Evolutionary conservation across 306 rosid species (phyloP).

Genomic region (Sphenostylis stenocarpa): DNA sequence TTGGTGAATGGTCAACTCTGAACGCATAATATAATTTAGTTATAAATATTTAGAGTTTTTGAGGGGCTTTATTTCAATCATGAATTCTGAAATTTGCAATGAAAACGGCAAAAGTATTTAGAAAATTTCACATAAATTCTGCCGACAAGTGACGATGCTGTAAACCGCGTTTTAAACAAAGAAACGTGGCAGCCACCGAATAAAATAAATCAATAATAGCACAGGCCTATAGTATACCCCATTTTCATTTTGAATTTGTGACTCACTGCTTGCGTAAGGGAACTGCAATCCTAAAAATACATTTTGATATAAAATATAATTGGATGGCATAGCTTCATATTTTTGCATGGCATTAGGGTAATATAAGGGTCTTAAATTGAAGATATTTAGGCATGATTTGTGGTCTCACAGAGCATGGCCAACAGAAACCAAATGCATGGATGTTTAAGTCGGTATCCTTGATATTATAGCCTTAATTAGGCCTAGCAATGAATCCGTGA

Average conservation of each 20-base stretch:
- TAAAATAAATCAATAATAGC: not conserved
- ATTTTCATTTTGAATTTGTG: no score
- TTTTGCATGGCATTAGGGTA: no score
- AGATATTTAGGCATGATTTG: slow-evolving; percentile 8
- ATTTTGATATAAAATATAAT: no score
- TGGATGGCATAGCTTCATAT: no score
- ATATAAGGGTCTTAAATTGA: no score
- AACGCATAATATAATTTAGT: no score
- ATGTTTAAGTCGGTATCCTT: not conserved
- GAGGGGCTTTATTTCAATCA: not conserved
- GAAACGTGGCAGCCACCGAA: not conserved
- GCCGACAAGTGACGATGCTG: slow-evolving; percentile 6
- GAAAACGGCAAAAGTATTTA: not conserved
- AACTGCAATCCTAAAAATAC: no score
- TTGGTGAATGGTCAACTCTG: no score
- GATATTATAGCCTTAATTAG: slow-evolving; percentile 17
- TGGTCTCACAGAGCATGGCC: slow-evolving; percentile 10
- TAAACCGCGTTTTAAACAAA: not conserved
- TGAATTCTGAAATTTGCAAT: not conserved
- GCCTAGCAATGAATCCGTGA: not conserved
- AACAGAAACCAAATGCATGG: no score
- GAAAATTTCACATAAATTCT: not conserved
- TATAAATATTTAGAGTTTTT: not conserved
- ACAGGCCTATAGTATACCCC: no score
- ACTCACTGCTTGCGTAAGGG: no score